Conservation (phyloP, 1,139 yeast genomes). For the Hyphopichia wangnamkhiaoensis region DNA sequence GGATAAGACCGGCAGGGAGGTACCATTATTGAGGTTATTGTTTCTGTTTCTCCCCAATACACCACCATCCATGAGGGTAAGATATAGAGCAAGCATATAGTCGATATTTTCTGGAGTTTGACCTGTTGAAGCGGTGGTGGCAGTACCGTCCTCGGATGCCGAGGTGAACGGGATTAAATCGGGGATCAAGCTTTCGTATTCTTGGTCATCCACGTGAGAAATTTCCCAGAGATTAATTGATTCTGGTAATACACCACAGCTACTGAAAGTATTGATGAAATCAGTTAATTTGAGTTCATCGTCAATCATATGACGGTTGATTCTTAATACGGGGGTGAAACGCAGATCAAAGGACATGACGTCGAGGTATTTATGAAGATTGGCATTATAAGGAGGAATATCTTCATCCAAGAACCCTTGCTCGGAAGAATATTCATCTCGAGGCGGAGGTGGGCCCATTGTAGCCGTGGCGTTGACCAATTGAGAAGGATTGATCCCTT, state of each 20-base stretch:
- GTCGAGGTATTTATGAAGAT: conserved; percentile 37
- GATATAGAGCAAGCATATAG: conserved; percentile 10
- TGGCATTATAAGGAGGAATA: conserved; percentile 41
- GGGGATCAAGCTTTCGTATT: conserved; percentile 37
- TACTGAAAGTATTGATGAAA: conserved; percentile 28
- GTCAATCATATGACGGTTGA: conserved; percentile 33
- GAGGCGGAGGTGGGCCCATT: conserved; percentile 16
- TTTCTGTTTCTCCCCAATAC: conserved; percentile 3
- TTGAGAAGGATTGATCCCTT: too few species aligned
- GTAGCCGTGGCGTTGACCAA: too few species aligned
- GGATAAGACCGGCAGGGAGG: background rate
- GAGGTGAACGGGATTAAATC: conserved; percentile 19
- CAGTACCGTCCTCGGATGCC: conserved; percentile 1
- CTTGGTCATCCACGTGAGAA: conserved; percentile 39
- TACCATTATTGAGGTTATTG: background rate
- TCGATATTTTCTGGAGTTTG: conserved; percentile 2
- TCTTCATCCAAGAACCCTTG: conserved; percentile 17
- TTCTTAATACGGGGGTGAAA: conserved; percentile 39
- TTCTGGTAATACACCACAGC: conserved; percentile 32
- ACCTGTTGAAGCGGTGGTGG: background rate
- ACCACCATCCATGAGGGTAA: conserved; percentile 10
- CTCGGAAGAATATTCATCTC: conserved; percentile 18
- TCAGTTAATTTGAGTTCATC: conserved; percentile 25
- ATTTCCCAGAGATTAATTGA: conserved; percentile 39
- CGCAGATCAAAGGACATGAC: conserved; percentile 44